Conservation (phyloP, 345 rosid species). For the Noccaea caerulescens region DNA sequence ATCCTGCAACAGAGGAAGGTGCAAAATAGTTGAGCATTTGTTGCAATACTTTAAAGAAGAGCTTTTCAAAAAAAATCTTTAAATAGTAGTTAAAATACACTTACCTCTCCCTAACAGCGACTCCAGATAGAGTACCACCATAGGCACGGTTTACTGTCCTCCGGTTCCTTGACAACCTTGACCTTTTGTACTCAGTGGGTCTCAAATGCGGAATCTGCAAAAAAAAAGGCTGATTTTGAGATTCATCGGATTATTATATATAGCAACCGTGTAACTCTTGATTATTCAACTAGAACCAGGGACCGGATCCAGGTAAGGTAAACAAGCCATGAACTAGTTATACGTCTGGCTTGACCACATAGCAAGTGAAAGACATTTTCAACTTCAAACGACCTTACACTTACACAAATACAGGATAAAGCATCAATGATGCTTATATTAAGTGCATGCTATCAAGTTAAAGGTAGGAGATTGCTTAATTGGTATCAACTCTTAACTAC, state of each 20-base stretch:
- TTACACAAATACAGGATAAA: neutral
- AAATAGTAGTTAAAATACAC: neutral
- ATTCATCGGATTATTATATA: neutral
- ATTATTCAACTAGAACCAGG: neutral
- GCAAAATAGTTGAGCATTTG: neutral
- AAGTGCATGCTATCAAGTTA: neutral
- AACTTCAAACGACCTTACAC: neutral
- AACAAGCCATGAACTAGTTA: neutral
- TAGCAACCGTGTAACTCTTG: neutral
- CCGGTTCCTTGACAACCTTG: constrained; percentile 71
- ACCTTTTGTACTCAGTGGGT: constrained; percentile 81
- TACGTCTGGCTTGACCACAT: neutral
- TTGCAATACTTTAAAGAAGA: neutral
- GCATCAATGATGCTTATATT: neutral
- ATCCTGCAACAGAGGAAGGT: constrained; percentile 47
- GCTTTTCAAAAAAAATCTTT: neutral
- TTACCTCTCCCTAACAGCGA: constrained; percentile 82
- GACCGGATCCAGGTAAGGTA: neutral
- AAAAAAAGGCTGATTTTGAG: neutral
- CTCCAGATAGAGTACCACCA: constrained; percentile 79
- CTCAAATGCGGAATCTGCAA: constrained; percentile 83
- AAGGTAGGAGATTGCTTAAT: neutral
- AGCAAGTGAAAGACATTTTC: neutral
- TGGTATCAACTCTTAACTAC: neutral
- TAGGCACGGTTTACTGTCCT: constrained; percentile 85